Base-by-base conservation (phyloP, 1,139 yeast genomes). In the Nakaseomyces kungkrabaensis region DNA sequence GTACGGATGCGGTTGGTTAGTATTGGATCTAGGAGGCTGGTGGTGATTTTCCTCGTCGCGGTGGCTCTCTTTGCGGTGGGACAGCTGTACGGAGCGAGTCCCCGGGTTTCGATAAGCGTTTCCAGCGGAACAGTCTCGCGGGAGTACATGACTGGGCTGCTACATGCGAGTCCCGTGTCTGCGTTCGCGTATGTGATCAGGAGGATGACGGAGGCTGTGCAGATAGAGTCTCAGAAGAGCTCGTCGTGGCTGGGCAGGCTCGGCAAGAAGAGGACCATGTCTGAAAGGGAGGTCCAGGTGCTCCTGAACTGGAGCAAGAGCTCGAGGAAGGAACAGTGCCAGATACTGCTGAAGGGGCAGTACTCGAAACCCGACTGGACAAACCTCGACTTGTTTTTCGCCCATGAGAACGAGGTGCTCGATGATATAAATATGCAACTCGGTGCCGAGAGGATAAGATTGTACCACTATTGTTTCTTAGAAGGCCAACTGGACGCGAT, bases 391-490 rank as follows among this genome's bases (percentile, higher is more conserved):
- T 46, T 53, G 1, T 50, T 50, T 9, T 46, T 46, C 9, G 52
- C 51, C 37, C 50, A 52, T 43, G 51, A 45, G n/a, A 46, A 45
- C 24, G 57, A 54, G 13, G 49, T 47, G 22, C 37, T 50, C 4
- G 59, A 59, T 38, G 49, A 59, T 38, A 36, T 52, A 22, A 34
- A 53, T 6, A 37, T 51, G 7, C 56, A 56, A 8, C 33, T 54
- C 29, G 41, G 52, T 43, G 52, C 55, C 25, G 63, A 60, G 38
- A 47, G 60, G 31, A 40, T 57, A 44, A 52, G 63, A 38, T 46
- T 57, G 46, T 60, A 49, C 48, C 54, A 57, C 31, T 46, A 53
- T 27, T 60, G 62, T 43, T 57, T 60, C 49, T 46, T 59, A 25
- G 42, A 46, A 3, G 40, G 43, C 24, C 25, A 27, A 8, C 25